Base-by-base conservation (phyloP, 2,329 filamentous ascomycete species). In the Colletotrichum sp. region DNA sequence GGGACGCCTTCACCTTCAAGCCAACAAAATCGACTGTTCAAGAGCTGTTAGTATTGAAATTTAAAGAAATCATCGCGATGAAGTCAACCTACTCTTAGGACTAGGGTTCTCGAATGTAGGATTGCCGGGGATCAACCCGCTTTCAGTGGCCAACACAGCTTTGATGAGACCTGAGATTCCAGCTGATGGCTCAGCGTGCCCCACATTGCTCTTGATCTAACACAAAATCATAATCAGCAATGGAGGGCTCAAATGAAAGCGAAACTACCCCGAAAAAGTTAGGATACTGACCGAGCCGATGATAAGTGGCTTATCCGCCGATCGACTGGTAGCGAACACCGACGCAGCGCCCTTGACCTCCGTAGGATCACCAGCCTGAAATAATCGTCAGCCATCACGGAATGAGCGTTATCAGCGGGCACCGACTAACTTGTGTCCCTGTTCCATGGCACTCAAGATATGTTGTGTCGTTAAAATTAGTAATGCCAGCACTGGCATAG, bases 361-460 rank as follows among this genome's bases (percentile, higher is more conserved):
- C 18, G 80, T 76, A 0, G 85, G 83, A 64, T 87, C 85, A 4
- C 86, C 86, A 3, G 81, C 82, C 30, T 26, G 32, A 18, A 13
- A 4, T 21, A 57, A 14, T 16, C 6, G 21, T 57, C 7, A 57
- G 52, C 10, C 16, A 57, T 57, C 24, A 55, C 6, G 6, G 18
- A 14, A 24, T 18, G 36, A 7, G 16, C 16, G 3, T 18, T 39
- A 12, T 24, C 4, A 55, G 24, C 7, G 14, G 24, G 24, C 3
- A 26, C 0, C 3, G 52, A 13, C 52, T 26, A 4, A 57, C 12
- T 36, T 32, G 26, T 6, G 86, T 87, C 1, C 84, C 85, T 0
- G 86, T 86, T 9, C 85, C 85, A 67, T 87, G 86, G 12, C 80
- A 82, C 72, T 87, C 86, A 16, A 86, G 78, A 68, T 83, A 86